Evolutionary conservation across 2,329 filamentous ascomycete genomes (phyloP).

Genomic region (Aspergillus neotritici): DNA sequence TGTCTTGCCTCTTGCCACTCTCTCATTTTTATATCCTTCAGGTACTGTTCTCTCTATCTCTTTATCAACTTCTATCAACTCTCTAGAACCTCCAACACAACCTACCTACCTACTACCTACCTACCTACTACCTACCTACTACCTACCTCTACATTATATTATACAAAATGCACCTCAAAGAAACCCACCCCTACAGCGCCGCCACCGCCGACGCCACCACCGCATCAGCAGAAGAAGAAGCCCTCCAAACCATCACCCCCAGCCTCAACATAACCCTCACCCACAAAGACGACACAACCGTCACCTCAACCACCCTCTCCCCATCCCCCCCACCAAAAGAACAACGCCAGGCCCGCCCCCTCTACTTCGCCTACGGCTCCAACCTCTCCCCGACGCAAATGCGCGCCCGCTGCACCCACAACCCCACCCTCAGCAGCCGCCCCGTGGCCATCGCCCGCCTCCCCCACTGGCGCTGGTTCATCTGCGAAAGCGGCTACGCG

Average conservation of each 20-base stretch:
- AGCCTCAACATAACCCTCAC: not conserved
- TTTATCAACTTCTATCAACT: not conserved
- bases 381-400: constrained; percentile 41
- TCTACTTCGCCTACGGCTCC: constrained; percentile 43
- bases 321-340: constrained; percentile 18
- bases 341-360: constrained; percentile 16
- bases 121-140: no score
- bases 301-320: not conserved
- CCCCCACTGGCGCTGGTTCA: constrained; percentile 37
- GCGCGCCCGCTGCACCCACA: constrained; percentile 30
- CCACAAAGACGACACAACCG: constrained; percentile 1
- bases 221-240: constrained; percentile 1
- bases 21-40: no score
- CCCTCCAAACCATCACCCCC: not conserved
- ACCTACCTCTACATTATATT: not conserved
- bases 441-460: constrained; percentile 38
- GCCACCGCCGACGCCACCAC: constrained; percentile 1
- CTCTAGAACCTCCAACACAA: not conserved
- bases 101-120: no score
- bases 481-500: constrained; percentile 38
- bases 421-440: constrained; percentile 27
- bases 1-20: not conserved
- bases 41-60: not conserved
- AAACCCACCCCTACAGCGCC: not conserved
- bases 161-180: constrained; percentile 9